phyloP scores from a whole-genome alignment of 345 rosid species.

The Draba incana region DNA sequence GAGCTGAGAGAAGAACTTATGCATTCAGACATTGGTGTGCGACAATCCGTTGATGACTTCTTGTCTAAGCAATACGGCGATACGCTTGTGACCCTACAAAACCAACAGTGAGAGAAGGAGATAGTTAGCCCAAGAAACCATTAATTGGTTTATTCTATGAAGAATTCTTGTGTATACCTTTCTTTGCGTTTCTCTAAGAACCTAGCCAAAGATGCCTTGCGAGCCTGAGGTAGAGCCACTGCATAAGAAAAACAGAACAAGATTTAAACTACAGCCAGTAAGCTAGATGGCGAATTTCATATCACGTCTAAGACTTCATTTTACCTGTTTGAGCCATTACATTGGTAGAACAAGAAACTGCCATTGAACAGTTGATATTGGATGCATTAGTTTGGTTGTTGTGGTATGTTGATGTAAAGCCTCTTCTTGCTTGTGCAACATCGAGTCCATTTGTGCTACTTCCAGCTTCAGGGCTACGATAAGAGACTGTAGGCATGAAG shows the following conservation, averaged over 20 bases:
- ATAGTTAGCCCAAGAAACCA: constrained; percentile 25
- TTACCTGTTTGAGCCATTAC: constrained; percentile 57
- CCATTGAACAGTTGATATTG: constrained; percentile 40
- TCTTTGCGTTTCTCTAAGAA: constrained; percentile 86
- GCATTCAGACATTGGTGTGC: constrained; percentile 39
- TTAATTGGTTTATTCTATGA: constrained; percentile 25
- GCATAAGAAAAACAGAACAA: constrained; percentile 22
- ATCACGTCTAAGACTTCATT: neutral
- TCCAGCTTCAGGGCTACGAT: constrained; percentile 48
- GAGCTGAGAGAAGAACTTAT: constrained; percentile 46
- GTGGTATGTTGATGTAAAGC: constrained; percentile 41
- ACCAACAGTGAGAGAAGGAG: constrained; percentile 1
- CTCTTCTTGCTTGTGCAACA: constrained; percentile 35
- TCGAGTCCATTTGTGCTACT: constrained; percentile 44
- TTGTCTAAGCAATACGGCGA: constrained; percentile 51
- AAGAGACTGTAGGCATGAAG: constrained; percentile 55
- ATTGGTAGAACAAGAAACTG: constrained; percentile 28
- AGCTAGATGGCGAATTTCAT: neutral
- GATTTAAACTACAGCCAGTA: constrained; percentile 10
- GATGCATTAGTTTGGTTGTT: constrained; percentile 42
- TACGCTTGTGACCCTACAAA: constrained; percentile 49
- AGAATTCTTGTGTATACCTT: constrained; percentile 47
- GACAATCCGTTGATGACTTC: constrained; percentile 40
- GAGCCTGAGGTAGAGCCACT: constrained; percentile 80
- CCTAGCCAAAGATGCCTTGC: constrained; percentile 82